These are phyloP conservation scores for Phaeophleospora eucalypticola DNA, from an alignment of 2,329 filamentous ascomycete species.

Conservation along the genomic window DNA sequence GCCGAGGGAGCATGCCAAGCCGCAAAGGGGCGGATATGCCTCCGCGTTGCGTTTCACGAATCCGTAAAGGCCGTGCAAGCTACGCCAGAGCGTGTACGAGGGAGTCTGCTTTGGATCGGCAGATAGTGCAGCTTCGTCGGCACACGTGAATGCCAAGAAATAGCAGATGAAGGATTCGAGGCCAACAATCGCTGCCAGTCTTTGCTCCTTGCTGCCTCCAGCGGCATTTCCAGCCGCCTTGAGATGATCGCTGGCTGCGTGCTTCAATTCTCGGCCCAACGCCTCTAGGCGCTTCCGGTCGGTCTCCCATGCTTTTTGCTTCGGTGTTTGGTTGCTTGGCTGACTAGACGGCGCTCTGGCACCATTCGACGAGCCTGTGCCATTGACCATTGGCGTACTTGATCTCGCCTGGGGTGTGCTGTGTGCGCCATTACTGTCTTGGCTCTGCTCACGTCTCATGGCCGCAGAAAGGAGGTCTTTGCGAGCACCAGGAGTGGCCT, in stretches of 20 bases:
- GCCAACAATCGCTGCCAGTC: conserved; percentile 37
- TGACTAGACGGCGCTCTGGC: conserved; percentile 21
- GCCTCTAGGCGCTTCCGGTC: conserved; percentile 39
- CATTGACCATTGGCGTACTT: conserved; percentile 20
- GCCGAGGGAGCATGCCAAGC: conserved; percentile 39
- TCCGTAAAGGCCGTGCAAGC: conserved; percentile 25
- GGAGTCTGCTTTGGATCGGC: conserved; percentile 26
- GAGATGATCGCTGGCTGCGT: conserved; percentile 38
- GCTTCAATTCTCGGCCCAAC: conserved; percentile 45
- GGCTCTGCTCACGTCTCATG: conserved; percentile 24
- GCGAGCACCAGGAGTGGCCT: conserved; percentile 24
- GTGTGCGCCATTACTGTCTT: conserved; percentile 21
- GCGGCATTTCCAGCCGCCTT: conserved; percentile 8
- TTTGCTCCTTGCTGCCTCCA: conserved; percentile 15
- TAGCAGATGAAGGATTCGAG: conserved; percentile 45
- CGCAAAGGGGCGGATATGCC: conserved; percentile 34
- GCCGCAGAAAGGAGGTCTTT: conserved; percentile 27
- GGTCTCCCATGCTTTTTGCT: conserved; percentile 35
- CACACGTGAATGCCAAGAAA: conserved; percentile 32
- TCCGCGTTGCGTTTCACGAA: conserved; percentile 27
- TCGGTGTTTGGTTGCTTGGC: conserved; percentile 24
- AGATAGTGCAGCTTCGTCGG: conserved; percentile 24
- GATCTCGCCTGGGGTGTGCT: conserved; percentile 24
- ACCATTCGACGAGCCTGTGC: conserved; percentile 14
- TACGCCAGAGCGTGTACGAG: conserved; percentile 23